Percentiles rank a stretch among this genome's conserved stretches.
Evolutionary conservation across 768 basidiomycete genomes (phyloP).

Genomic region (Mycena rosella): DNA sequence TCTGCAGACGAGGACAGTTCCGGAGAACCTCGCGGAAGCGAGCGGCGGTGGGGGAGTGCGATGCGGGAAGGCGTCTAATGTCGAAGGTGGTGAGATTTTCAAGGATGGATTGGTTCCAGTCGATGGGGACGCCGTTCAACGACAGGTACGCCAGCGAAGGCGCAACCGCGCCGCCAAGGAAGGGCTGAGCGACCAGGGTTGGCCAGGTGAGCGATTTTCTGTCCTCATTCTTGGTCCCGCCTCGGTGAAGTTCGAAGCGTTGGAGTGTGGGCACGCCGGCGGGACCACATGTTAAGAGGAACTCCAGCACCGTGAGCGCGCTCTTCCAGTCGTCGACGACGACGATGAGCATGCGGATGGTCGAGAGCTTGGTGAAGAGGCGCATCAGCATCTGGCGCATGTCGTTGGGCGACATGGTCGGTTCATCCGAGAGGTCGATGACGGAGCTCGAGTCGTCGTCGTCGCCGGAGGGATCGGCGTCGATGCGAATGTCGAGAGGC

Average conservation of each 20-base stretch:
- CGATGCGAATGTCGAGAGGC: constrained; percentile 73
- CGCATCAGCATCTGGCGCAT: constrained; percentile 64
- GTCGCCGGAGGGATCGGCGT: constrained; percentile 49
- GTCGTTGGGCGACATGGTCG: constrained; percentile 51
- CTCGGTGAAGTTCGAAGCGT: constrained; percentile 75
- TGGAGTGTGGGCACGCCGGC: constrained; percentile 61
- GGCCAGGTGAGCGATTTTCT: constrained; percentile 34
- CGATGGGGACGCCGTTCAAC: constrained; percentile 70
- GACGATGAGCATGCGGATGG: constrained; percentile 71
- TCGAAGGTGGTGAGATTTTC: constrained; percentile 74
- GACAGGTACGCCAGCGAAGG: constrained; percentile 63
- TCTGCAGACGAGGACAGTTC: constrained; percentile 62
- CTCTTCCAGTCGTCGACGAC: constrained; percentile 69
- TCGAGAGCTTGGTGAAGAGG: constrained; percentile 65
- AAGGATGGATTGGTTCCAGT: constrained; percentile 68
- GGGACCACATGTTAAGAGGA: constrained; percentile 54
- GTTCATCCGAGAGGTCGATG: constrained; percentile 11
- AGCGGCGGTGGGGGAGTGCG: constrained; percentile 60
- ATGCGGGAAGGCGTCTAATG: constrained; percentile 69
- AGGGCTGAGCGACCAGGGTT: constrained; percentile 50
- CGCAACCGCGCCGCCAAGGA: constrained; percentile 65
- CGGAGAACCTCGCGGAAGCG: constrained; percentile 67
- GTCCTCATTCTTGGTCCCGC: constrained; percentile 47
- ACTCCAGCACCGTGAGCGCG: constrained; percentile 63
- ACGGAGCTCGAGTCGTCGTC: constrained; percentile 37